Evolutionary conservation across 352 stramenopile species (phyloP).

Genomic region (Aphanomyces stellatus): DNA sequence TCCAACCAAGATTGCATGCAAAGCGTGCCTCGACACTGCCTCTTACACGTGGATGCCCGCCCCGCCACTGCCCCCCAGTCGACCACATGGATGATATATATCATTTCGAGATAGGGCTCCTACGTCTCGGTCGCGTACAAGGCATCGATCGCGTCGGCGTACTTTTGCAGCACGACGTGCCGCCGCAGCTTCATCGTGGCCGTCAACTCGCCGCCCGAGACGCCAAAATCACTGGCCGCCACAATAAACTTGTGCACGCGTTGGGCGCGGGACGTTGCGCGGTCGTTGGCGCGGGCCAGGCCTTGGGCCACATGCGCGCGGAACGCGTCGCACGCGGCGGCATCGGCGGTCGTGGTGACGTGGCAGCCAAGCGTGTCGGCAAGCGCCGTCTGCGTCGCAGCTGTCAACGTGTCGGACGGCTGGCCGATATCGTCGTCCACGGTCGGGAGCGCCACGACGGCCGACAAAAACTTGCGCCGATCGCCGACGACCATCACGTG

Average conservation of each 20-base stretch:
- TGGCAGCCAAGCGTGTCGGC: slow-evolving; percentile 25
- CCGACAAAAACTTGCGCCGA: slow-evolving; percentile 46
- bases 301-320: slow-evolving; percentile 32
- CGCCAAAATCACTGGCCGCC: slow-evolving; percentile 35
- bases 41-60: no score
- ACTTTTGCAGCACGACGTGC: slow-evolving; percentile 42
- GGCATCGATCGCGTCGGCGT: slow-evolving; percentile 40
- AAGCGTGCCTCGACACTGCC: no score
- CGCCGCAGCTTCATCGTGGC: slow-evolving; percentile 79
- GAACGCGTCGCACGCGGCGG: slow-evolving; percentile 23
- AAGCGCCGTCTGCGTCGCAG: slow-evolving; percentile 28
- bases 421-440: slow-evolving; percentile 26
- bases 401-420: slow-evolving; percentile 33
- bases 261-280: slow-evolving; percentile 13
- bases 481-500: slow-evolving; percentile 60
- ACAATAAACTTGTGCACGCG: slow-evolving; percentile 36
- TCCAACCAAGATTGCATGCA: no score
- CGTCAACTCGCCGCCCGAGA: slow-evolving; percentile 53
- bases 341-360: slow-evolving; percentile 43
- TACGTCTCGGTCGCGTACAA: no score
- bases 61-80: no score
- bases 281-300: slow-evolving; percentile 22
- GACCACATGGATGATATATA: no score
- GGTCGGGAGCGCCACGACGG: slow-evolving; percentile 38
- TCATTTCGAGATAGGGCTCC: no score